phyloP scores from a whole-genome alignment of 352 stramenopile genomes.

The Pythium scleroteichum region DNA sequence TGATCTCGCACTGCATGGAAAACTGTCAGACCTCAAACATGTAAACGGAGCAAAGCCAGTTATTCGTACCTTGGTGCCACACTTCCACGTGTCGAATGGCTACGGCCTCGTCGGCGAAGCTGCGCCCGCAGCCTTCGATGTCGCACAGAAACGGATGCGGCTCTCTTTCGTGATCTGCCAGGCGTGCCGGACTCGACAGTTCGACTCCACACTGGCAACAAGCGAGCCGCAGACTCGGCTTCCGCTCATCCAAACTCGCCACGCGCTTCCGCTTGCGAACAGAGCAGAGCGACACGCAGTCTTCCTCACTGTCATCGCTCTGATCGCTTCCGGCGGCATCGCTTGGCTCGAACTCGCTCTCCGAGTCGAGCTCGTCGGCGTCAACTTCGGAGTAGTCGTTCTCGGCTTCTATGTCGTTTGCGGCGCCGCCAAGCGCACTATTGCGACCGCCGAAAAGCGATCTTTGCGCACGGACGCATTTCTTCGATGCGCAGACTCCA shows the following conservation, averaged over 20 bases:
- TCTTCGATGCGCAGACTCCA: neutral
- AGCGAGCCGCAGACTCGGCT: slow-evolving; percentile 2
- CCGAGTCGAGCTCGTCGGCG: neutral
- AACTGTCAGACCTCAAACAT: neutral
- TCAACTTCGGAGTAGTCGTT: neutral
- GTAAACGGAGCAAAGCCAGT: neutral
- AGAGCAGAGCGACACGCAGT: neutral
- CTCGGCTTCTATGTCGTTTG: slow-evolving; percentile 9
- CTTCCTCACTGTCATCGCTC: neutral
- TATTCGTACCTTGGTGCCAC: slow-evolving; percentile 17
- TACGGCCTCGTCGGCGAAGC: slow-evolving; percentile 20
- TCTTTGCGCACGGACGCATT: neutral
- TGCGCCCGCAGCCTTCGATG: slow-evolving; percentile 22
- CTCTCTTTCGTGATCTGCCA: neutral
- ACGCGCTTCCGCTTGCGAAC: slow-evolving; percentile 25
- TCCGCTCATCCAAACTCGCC: slow-evolving; percentile 10
- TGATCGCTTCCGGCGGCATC: neutral
- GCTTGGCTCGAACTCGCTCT: slow-evolving; percentile 20
- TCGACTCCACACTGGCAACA: neutral
- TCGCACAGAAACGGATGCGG: slow-evolving; percentile 24
- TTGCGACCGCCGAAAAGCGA: slow-evolving; percentile 9
- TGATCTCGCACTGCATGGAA: slow-evolving; percentile 12
- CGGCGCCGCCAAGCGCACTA: neutral
- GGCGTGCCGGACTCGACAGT: neutral
- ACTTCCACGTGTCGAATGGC: slow-evolving; percentile 23